These are phyloP conservation scores for Phytophthora pseudosyringae DNA, from an alignment of 352 stramenopile species.

Conservation along the genomic window DNA sequence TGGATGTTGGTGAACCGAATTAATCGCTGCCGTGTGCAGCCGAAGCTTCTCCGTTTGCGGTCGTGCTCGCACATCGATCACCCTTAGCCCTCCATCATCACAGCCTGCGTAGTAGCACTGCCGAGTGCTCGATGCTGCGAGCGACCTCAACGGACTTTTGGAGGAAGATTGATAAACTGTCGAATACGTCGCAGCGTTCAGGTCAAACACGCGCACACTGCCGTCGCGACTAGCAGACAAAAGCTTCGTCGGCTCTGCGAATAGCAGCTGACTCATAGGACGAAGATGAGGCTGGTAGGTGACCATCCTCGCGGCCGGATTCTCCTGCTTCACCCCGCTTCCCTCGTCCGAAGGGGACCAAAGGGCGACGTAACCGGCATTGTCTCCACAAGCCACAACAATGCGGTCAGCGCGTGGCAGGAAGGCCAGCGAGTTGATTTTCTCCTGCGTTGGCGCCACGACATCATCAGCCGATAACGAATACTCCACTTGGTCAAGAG, in stretches of 20 bases:
- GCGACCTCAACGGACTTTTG: constrained; percentile 43
- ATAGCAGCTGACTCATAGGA: constrained; percentile 74
- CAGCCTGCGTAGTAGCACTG: constrained; percentile 59
- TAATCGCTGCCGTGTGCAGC: constrained; percentile 87
- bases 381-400: constrained; percentile 76
- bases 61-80: constrained; percentile 46
- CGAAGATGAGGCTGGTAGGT: constrained; percentile 72
- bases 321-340: constrained; percentile 23
- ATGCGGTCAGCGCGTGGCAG: constrained; percentile 68
- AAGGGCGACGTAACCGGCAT: constrained; percentile 74
- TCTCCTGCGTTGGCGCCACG: constrained; percentile 70
- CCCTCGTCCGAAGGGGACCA: constrained; percentile 48
- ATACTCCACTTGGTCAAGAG: constrained; percentile 59
- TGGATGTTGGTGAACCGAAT: constrained; percentile 81
- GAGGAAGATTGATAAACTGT: constrained; percentile 44
- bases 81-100: constrained; percentile 62
- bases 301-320: constrained; percentile 32
- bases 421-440: constrained; percentile 82
- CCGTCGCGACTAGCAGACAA: constrained; percentile 79
- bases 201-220: constrained; percentile 69
- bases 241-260: constrained; percentile 62
- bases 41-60: constrained; percentile 1
- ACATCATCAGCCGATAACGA: constrained; percentile 58
- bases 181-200: constrained; percentile 56
- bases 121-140: constrained; percentile 36